Percentiles rank a stretch among this genome's conserved stretches.
Evolutionary conservation across 2,329 filamentous ascomycete species (phyloP).

Genomic region (Aspergillus nomiae): DNA sequence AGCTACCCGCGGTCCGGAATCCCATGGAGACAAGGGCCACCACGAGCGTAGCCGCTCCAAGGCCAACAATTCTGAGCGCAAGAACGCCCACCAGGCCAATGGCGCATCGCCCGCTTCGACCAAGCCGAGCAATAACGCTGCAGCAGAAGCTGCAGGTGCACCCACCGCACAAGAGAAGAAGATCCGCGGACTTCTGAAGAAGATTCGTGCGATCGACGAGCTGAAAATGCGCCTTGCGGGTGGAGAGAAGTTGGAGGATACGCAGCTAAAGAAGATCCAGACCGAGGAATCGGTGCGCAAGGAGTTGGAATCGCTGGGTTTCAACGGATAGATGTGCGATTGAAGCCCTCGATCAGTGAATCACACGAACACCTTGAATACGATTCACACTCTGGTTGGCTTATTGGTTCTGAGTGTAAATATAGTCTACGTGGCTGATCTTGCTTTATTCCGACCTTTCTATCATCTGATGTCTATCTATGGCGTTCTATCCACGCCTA

Average conservation of each 20-base stretch:
- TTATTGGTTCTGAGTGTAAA: conserved; percentile 5
- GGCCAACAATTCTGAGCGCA: conserved; percentile 43
- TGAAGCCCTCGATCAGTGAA: not conserved
- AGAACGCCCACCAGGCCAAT: conserved; percentile 28
- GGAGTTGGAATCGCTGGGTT: conserved; percentile 71
- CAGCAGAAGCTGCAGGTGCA: conserved; percentile 26
- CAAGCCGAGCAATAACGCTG: conserved; percentile 34
- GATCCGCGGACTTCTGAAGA: conserved; percentile 89
- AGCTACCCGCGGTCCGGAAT: conserved; percentile 64
- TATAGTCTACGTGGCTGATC: conserved; percentile 5
- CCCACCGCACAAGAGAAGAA: conserved; percentile 87
- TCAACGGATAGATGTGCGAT: conserved; percentile 33
- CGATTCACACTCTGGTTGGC: not conserved
- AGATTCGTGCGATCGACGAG: conserved; percentile 96
- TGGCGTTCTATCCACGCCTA: not conserved
- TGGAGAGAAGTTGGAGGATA: conserved; percentile 96
- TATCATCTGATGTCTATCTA: conserved; percentile 8
- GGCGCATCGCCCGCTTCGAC: conserved; percentile 24
- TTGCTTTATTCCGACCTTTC: not conserved
- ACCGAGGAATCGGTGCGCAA: conserved; percentile 83
- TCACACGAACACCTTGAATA: not conserved
- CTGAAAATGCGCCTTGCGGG: conserved; percentile 93
- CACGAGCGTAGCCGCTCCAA: conserved; percentile 58
- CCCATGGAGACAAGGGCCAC: conserved; percentile 57
- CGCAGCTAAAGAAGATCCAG: conserved; percentile 96